These are phyloP conservation scores for Populus simonii DNA, from an alignment of 345 rosid genomes.

Conservation along the genomic window DNA sequence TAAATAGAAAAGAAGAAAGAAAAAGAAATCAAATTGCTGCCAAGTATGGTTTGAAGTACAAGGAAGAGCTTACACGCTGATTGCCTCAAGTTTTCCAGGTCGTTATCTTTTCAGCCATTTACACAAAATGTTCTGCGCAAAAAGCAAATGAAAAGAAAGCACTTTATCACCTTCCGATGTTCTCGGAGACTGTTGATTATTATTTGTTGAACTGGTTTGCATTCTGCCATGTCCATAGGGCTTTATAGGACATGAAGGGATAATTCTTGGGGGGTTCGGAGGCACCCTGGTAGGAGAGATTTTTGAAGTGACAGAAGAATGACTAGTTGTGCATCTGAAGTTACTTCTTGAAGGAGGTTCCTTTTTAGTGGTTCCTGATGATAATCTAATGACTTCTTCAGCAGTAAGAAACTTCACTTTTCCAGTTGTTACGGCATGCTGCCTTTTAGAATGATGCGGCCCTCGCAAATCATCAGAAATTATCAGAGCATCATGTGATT, in stretches of 20 bases:
- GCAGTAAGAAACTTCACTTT: conserved; percentile 42
- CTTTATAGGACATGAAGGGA: conserved; percentile 12
- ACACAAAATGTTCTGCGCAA: background rate
- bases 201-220: background rate
- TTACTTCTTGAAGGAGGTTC: background rate
- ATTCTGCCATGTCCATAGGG: conserved; percentile 13
- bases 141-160: background rate
- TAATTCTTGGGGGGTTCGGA: conserved; percentile 8
- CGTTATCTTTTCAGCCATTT: too few species aligned
- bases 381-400: conserved; percentile 41
- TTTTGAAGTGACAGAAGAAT: conserved; percentile 2
- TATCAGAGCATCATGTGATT: background rate
- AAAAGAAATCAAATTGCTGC: background rate
- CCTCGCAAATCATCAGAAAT: conserved; percentile 14
- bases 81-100: too few species aligned
- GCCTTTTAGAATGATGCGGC: conserved; percentile 30
- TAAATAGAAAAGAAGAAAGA: conserved; percentile 10
- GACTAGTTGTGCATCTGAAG: conserved; percentile 3
- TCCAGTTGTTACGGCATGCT: conserved; percentile 29
- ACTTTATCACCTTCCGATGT: conserved; percentile 25
- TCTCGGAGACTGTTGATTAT: conserved; percentile 1
- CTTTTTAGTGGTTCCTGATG: conserved; percentile 20
- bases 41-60: too few species aligned
- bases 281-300: background rate
- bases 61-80: too few species aligned